Base-by-base conservation (phyloP, 2,329 filamentous ascomycete genomes). In the Xylariomycetidae sp. region DNA sequence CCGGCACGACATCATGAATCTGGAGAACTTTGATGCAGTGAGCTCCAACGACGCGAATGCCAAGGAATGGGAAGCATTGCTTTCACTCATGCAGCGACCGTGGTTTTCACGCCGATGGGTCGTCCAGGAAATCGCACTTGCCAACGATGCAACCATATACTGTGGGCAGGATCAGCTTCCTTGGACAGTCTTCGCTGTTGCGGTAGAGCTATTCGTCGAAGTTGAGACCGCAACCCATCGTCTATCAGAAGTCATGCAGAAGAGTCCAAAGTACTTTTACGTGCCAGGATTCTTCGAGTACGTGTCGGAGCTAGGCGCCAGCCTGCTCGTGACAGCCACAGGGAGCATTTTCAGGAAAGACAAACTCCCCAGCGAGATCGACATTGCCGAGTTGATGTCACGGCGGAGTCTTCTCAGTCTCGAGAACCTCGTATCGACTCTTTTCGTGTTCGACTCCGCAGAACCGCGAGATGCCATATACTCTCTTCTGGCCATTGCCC, bases 161-260 rank as follows among this genome's bases (percentile, higher is more conserved):
- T 31, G 29, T 14, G 29, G 29, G 8, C 7, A 17, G 5, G 18
- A 20, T 12, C 6, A 20, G 17, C n/a, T 31, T n/a, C 10, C 17
- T 15, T 31, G 29, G 18, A 15, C 19, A 19, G 15, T 20, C 10
- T 31, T 31, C 16, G 29, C 18, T 8, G 18, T 31, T 12, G 29
- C 29, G 13, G 29, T 31, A n/a, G 29, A 31, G 19, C 14, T 31
- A 7, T 31, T 31, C 29, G 29, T 31, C 13, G 29, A 31, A 22
- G 19, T 31, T 7, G 29, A 31, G n/a, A 31, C 17, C 16, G 18
- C 18, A 6, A 19, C 29, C 10, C 28, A 41, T 23, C 34, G 35
- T 2, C 40, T 64, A 3, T 63, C 58, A 0, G 54, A 61, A 24
- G 43, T 60, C 5, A 59, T 63, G 48, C 47, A 51, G 28, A 54